phyloP scores from a whole-genome alignment of 345 rosid species.

The Balakata baccata region DNA sequence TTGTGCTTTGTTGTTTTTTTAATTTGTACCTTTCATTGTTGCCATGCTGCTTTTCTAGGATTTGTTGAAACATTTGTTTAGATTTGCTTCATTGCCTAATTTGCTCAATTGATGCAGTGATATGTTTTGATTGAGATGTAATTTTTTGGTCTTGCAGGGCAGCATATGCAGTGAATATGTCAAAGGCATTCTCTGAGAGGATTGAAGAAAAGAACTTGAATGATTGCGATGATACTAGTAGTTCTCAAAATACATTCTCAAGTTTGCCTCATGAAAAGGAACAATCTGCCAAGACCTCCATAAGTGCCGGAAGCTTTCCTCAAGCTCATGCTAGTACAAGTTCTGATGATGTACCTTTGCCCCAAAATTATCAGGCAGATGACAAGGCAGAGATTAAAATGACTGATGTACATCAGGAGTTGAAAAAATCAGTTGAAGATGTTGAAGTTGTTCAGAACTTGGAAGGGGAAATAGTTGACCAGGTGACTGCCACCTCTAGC shows the following conservation, averaged over 20 bases:
- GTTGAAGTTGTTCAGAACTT: conserved; percentile 42
- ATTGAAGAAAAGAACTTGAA: conserved; percentile 73
- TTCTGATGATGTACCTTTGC: conserved; percentile 61
- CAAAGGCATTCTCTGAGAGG: conserved; percentile 65
- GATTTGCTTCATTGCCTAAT: neutral
- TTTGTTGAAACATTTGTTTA: neutral
- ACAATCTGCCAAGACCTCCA: conserved; percentile 77
- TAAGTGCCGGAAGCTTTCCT: conserved; percentile 86
- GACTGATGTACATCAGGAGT: conserved; percentile 44
- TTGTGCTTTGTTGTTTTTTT: conserved; percentile 33
- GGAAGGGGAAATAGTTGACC: conserved; percentile 48
- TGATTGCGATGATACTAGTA: conserved; percentile 66
- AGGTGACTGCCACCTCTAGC: conserved; percentile 49
- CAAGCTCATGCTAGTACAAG: conserved; percentile 80
- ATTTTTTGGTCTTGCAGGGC: conserved; percentile 56
- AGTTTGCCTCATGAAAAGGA: conserved; percentile 83
- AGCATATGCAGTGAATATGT: conserved; percentile 81
- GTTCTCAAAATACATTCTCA: conserved; percentile 79
- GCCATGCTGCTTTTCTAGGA: conserved; percentile 4
- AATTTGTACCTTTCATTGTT: conserved; percentile 18
- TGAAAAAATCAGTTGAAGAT: conserved; percentile 44
- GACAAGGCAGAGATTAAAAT: conserved; percentile 47
- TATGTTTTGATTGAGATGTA: neutral
- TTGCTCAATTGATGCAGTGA: neutral
- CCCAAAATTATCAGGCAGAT: conserved; percentile 41